Base-by-base conservation (phyloP, 352 stramenopile genomes). In the Aphanomyces invadans region DNA sequence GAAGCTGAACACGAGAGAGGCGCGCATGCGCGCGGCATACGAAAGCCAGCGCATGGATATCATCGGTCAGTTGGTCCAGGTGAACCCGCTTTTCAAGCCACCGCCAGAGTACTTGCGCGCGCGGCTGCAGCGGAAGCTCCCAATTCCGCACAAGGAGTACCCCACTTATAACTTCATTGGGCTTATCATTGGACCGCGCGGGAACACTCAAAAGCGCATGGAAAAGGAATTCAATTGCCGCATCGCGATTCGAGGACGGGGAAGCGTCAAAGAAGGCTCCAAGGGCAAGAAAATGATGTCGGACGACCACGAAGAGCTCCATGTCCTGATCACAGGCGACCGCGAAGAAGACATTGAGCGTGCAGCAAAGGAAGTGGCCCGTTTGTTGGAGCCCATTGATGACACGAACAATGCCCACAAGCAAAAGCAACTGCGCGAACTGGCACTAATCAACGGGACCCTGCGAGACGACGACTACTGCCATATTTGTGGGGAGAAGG, bases 121-220 rank as follows among this genome's bases (percentile, higher is more conserved):
- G 63, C 98, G 98, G 78, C 80, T 97, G 55, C 87, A 79, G 51
- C 89, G 93, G 39, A 99, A 98, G 78, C 94, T 99, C 65, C 97
- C 97, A 70, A 99, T 99, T 74, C 97, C 97, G 0, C 80, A 98
- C 44, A 95, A 98, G 45, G 90, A 99, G 44, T 98, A 97, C 81
- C 97, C 97, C 0, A 95, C 86, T 4, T 99, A 99, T 81, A 99
- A 99, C 76, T 99, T 99, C 75, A 99, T 99, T 53, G 97, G 95
- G 2, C 75, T 99, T 32, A 99, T 99, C 74, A 99, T 99, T 61
- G 97, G 97, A 12, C 97, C 97, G 2, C 85, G 97, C 15, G 97
- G 97, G 10, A 99, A 98, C 72, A 99, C 97, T 19, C 97, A 99
- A 73, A 99, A 99, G 74, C 95, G 97, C 56, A 97, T 99, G 85